Percentiles rank a stretch among this genome's conserved stretches.
Conservation (phyloP, 768 basidiomycete species). For the Hypholoma sublateritium region DNA sequence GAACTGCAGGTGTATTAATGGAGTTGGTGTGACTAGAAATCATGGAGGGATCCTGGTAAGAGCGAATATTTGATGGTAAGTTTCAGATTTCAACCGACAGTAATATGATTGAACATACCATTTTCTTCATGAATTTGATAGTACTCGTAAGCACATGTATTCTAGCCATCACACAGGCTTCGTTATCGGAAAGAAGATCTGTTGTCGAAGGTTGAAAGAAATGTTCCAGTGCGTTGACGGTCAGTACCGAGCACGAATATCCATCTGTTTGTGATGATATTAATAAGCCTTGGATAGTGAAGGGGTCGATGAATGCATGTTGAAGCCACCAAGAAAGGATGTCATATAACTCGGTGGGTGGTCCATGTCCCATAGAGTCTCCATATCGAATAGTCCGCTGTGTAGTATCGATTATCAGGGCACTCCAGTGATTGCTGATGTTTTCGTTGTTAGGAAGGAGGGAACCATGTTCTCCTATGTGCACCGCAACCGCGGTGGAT, state of each 20-base stretch:
- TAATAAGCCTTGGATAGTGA: not conserved
- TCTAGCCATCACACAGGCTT: not conserved
- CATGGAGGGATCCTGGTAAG: not conserved
- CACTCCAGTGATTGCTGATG: constrained; percentile 11
- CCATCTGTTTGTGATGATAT: constrained; percentile 7
- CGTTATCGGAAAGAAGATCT: not conserved
- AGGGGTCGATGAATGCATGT: not conserved
- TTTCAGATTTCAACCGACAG: not conserved
- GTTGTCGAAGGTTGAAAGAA: not conserved
- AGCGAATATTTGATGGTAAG: not conserved
- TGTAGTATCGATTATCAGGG: not conserved
- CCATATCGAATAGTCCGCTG: constrained; percentile 6
- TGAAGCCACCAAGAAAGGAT: constrained; percentile 12
- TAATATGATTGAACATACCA: not conserved
- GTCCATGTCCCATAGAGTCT: constrained; percentile 1
- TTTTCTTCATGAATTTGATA: not conserved
- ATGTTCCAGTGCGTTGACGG: not conserved
- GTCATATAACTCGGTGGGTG: constrained; percentile 11
- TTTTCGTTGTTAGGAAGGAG: constrained; percentile 1
- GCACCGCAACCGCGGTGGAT: not conserved
- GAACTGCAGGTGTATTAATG: not conserved
- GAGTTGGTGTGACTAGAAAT: not conserved
- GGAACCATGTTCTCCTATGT: not conserved
- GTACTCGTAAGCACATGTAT: not conserved
- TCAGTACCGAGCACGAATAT: constrained; percentile 10